A percentile compares a stretch with the other conserved stretches of the same genome.
Evolutionary conservation across 192 early-diverging fungal genomes (phyloP).

Genomic region (Phycomyces blakesleeanus): DNA sequence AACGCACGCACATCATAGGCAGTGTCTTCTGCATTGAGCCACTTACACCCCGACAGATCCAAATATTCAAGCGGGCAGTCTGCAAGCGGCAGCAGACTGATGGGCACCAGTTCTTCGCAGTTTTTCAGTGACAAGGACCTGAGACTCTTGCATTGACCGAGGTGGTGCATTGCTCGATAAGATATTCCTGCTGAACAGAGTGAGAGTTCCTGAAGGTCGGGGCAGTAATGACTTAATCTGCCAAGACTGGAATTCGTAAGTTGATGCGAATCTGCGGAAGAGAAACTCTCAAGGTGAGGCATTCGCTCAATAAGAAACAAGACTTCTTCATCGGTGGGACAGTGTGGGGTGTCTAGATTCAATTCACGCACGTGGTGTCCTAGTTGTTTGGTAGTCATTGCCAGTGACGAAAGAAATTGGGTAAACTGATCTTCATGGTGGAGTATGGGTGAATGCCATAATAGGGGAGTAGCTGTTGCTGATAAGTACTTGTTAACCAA

Average conservation of each 20-base stretch:
- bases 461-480: conserved; percentile 6
- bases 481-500: conserved; percentile 13
- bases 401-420: not conserved
- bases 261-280: not conserved
- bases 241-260: not conserved
- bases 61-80: conserved; percentile 18
- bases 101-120: conserved; percentile 6
- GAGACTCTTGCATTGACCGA: conserved; percentile 16
- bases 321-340: not conserved
- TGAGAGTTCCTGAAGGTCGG: not conserved
- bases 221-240: not conserved
- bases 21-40: conserved; percentile 23
- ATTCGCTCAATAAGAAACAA: not conserved
- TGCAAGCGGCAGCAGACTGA: conserved; percentile 24
- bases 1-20: conserved; percentile 20
- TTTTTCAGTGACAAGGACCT: conserved; percentile 4
- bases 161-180: conserved; percentile 23
- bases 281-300: not conserved
- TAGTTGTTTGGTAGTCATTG: not conserved
- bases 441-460: conserved; percentile 8
- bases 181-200: conserved; percentile 1
- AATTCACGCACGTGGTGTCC: not conserved
- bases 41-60: conserved; percentile 21
- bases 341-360: not conserved
- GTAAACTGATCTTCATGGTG: not conserved